Percentiles rank a stretch among this genome's conserved stretches.
phyloP scores from a whole-genome alignment of 2,329 filamentous ascomycete species.

The Pezicula carpinea region DNA sequence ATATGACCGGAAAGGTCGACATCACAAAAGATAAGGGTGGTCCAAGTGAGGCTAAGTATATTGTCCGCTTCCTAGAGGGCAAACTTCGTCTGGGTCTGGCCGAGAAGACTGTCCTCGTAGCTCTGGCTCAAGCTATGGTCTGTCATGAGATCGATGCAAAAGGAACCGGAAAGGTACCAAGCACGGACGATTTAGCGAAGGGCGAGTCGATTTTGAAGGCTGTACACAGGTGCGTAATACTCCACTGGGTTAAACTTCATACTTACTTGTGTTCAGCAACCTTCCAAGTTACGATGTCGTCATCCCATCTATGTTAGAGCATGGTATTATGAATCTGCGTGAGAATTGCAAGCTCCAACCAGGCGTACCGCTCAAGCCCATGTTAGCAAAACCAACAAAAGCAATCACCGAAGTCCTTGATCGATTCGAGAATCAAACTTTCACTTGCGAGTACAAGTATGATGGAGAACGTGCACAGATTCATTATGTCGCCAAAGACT shows the following conservation, averaged over 20 bases:
- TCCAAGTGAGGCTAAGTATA: slow-evolving; percentile 89
- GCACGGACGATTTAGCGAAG: slow-evolving; percentile 70
- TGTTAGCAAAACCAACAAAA: slow-evolving; percentile 98
- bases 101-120: slow-evolving; percentile 86
- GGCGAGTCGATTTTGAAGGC: slow-evolving; percentile 84
- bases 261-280: slow-evolving; percentile 57
- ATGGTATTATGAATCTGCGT: slow-evolving; percentile 77
- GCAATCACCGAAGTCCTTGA: slow-evolving; percentile 97
- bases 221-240: slow-evolving; percentile 67
- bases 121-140: slow-evolving; percentile 83
- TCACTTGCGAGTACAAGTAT: slow-evolving; percentile 99
- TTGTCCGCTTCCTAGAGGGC: slow-evolving; percentile 89
- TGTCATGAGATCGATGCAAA: slow-evolving; percentile 73
- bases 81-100: slow-evolving; percentile 89
- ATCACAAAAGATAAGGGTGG: slow-evolving; percentile 91
- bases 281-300: slow-evolving; percentile 94
- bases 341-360: slow-evolving; percentile 89
- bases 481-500: slow-evolving; percentile 86
- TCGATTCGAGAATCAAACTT: slow-evolving; percentile 89
- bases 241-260: neutral
- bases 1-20: slow-evolving; percentile 72
- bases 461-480: slow-evolving; percentile 98
- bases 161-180: slow-evolving; percentile 59
- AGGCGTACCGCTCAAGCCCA: slow-evolving; percentile 92
- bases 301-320: slow-evolving; percentile 79